Evolutionary conservation across 495 filamentous ascomycete genomes (phyloP), one percentile per base, ranked within the genome.

Genomic region (Rhypophila decipiens): DNA sequence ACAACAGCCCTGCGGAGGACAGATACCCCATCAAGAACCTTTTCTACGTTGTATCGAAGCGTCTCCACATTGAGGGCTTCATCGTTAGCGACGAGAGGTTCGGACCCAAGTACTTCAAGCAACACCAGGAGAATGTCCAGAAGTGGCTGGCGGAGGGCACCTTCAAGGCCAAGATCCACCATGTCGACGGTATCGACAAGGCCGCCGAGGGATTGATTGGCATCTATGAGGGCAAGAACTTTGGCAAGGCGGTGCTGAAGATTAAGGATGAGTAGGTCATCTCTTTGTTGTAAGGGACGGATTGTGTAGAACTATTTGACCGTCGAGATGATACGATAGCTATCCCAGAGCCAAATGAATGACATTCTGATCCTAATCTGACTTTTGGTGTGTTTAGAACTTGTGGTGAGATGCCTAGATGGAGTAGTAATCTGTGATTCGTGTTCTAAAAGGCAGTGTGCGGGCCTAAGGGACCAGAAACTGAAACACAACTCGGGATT

Each of bases 201-300:
- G 84, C 82, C 2, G 68, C 83, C 20, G 79, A 90, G 43, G 91
- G 87, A 9, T 73, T 96, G 37, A 53, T 96, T n/a, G 88, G 84
- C n/a, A 83, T 97, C 72, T 72, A 95, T 46, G 59, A 84, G 60
- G 90, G 90, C 23, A 82, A 88, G 67, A 97, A 97, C 70, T 86
- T 88, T 71, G 90, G 90, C 50, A 97, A 97, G 74, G 87, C 89
- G 24, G 78, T 94, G 19, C 51, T 95, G 51, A 85, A 87, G 70
- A 83, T 91, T 51, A 63, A 68, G 67, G 48, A 58, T 23, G 55
- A 52, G 42, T 60, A 44, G 20, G 35, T 9, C 35, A 11, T 5
- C 21, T 23, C 11, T 37, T 5, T 37, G 5, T 37, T 37, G 5
- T 5, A 37, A 5, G 5, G 35, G 29, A 33, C 13, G 35, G 35